Conservation (phyloP, 164 flowering plant genomes). For the Chimonanthus salicifolius region DNA sequence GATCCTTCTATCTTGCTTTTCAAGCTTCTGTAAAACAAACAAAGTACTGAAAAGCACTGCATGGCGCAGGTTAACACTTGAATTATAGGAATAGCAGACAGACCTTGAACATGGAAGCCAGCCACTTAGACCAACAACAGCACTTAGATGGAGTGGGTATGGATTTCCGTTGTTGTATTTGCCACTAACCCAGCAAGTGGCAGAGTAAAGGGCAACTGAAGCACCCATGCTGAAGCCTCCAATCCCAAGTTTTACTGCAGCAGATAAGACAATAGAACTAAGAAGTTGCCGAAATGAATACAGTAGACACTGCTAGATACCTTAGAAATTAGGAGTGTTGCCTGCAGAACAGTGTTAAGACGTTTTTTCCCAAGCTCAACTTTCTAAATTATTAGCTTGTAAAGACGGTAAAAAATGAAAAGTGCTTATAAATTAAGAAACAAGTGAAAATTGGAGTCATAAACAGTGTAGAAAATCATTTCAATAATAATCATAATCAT, state of each 20-base stretch:
- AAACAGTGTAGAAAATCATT: too few species aligned
- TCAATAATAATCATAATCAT: too few species aligned
- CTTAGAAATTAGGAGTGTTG: too few species aligned
- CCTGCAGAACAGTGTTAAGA: too few species aligned
- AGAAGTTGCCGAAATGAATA: too few species aligned
- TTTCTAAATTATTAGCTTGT: too few species aligned
- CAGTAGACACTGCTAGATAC: too few species aligned
- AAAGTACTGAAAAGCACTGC: neutral
- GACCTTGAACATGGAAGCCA: conserved; percentile 97
- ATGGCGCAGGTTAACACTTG: neutral
- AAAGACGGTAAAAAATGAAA: too few species aligned
- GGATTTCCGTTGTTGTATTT: conserved; percentile 69
- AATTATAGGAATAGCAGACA: neutral
- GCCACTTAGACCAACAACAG: conserved; percentile 85
- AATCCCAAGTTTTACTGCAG: conserved; percentile 83
- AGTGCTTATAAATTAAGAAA: too few species aligned
- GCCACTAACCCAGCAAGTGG: conserved; percentile 72
- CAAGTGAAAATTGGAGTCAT: too few species aligned
- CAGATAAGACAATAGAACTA: neutral
- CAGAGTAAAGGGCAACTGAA: conserved; percentile 85
- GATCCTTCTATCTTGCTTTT: conserved; percentile 73
- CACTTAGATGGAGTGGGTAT: conserved; percentile 63
- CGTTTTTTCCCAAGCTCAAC: too few species aligned
- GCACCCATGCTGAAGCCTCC: conserved; percentile 99
- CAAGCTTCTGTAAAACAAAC: conserved; percentile 47